Conservation (phyloP, 2,329 filamentous ascomycete species). For the Ceratocystis cacaofunesta region DNA sequence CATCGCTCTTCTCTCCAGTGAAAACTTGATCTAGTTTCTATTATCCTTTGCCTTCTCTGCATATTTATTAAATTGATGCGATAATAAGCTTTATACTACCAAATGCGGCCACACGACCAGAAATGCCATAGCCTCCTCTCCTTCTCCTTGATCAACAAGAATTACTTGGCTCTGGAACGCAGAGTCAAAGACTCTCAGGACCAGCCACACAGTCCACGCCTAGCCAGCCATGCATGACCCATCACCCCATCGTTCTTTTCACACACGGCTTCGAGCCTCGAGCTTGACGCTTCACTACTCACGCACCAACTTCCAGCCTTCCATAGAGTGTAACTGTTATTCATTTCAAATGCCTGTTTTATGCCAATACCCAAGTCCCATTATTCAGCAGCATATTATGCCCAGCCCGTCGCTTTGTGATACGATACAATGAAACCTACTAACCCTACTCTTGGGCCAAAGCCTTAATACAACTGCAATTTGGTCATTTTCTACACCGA, state of each 20-base stretch:
- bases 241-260: not conserved
- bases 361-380: not conserved
- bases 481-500: not conserved
- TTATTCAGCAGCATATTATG: not conserved
- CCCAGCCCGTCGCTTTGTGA: not conserved
- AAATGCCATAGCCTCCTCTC: no score
- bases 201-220: no score
- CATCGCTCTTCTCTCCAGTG: no score
- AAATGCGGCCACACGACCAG: no score
- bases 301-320: not conserved
- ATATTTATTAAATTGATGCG: no score
- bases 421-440: not conserved
- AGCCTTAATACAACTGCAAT: not conserved
- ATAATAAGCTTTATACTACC: no score
- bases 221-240: no score
- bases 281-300: not conserved
- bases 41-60: no score
- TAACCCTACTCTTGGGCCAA: not conserved
- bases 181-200: no score
- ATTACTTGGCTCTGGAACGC: no score
- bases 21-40: no score
- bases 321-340: not conserved
- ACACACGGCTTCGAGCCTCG: not conserved
- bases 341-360: not conserved
- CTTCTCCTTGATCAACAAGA: no score